These are phyloP conservation scores for Rosa persica DNA, from an alignment of 306 rosid genomes.

Conservation along the genomic window DNA sequence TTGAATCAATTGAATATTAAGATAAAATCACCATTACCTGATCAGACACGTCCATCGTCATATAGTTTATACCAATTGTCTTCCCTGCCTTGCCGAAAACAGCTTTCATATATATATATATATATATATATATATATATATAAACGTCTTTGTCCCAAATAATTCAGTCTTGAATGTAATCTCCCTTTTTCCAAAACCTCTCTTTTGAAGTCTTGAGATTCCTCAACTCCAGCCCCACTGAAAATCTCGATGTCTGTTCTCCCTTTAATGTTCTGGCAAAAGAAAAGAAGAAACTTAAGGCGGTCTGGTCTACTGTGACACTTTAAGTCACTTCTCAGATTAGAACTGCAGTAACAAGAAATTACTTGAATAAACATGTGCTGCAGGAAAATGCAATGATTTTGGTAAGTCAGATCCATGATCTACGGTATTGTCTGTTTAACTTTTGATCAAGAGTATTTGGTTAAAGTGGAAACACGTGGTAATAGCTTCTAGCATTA, in stretches of 20 bases:
- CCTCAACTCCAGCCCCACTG: constrained; percentile 78
- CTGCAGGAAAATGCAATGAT: no score
- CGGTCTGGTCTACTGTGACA: background rate
- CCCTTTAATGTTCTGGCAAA: constrained; percentile 80
- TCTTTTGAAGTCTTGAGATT: constrained; percentile 85
- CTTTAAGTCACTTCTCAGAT: background rate
- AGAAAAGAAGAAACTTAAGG: background rate
- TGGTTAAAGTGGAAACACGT: no score
- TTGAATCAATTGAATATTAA: background rate
- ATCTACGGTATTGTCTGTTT: no score
- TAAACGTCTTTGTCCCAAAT: constrained; percentile 81
- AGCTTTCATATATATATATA: constrained; percentile 83
- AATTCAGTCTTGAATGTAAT: constrained; percentile 82
- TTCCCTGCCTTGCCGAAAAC: constrained; percentile 90
- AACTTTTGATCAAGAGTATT: no score
- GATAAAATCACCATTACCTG: constrained; percentile 50
- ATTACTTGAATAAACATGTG: constrained; percentile 51
- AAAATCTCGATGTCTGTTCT: constrained; percentile 93
- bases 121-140: constrained; percentile 84
- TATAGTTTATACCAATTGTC: constrained; percentile 85
- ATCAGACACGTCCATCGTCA: constrained; percentile 97
- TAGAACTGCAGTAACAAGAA: constrained; percentile 35
- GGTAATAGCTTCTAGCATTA: no score
- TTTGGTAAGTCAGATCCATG: no score
- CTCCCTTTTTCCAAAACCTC: constrained; percentile 93